Percentiles rank a stretch among this genome's conserved stretches.
Conservation (phyloP, 2,329 filamentous ascomycete genomes). For the Exutisphaerella laricina region DNA sequence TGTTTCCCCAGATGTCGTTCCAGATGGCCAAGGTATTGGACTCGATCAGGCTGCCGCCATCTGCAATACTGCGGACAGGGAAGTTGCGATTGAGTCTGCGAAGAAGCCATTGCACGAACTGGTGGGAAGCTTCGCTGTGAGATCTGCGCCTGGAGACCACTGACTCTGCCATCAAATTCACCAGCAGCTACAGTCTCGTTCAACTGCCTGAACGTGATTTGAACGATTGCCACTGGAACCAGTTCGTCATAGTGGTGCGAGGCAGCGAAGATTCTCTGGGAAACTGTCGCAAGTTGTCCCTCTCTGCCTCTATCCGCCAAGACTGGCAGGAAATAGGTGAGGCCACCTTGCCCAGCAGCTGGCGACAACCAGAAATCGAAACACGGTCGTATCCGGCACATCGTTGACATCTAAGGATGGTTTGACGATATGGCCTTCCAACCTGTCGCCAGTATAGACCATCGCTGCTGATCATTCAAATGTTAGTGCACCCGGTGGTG, state of each 20-base stretch:
- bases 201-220: constrained; percentile 33
- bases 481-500: neutral
- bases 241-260: constrained; percentile 39
- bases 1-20: constrained; percentile 37
- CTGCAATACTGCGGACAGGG: constrained; percentile 45
- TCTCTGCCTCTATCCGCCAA: constrained; percentile 36
- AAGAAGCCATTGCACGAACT: constrained; percentile 45
- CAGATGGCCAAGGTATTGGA: constrained; percentile 34
- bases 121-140: constrained; percentile 36
- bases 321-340: constrained; percentile 35
- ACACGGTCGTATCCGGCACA: constrained; percentile 34
- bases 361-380: constrained; percentile 36
- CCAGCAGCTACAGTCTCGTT: constrained; percentile 33
- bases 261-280: constrained; percentile 35
- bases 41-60: constrained; percentile 17
- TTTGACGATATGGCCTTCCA: constrained; percentile 22
- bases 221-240: constrained; percentile 35
- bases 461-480: constrained; percentile 8
- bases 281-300: constrained; percentile 33
- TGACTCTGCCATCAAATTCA: constrained; percentile 30
- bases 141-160: constrained; percentile 37
- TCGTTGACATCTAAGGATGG: constrained; percentile 32
- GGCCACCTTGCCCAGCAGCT: constrained; percentile 36
- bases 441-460: constrained; percentile 18
- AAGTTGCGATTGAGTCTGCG: constrained; percentile 57